Conservation (phyloP, 208 protist genomes). For the Wallacemonas sp. region DNA sequence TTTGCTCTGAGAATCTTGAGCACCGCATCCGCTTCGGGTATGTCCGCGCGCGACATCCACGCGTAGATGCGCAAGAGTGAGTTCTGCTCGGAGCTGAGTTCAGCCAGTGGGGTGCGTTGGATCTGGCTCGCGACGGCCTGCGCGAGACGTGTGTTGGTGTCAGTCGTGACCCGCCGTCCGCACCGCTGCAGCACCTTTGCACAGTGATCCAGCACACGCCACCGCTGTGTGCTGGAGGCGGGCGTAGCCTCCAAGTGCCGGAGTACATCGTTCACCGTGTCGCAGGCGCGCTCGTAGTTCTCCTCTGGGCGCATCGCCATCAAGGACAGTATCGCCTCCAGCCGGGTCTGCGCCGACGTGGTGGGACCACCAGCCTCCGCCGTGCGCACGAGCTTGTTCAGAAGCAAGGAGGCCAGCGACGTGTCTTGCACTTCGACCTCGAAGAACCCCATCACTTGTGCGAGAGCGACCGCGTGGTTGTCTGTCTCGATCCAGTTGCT, state of each 20-base stretch:
- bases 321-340: constrained; percentile 42
- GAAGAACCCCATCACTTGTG: constrained; percentile 77
- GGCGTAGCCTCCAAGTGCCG: constrained; percentile 17
- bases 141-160: constrained; percentile 61
- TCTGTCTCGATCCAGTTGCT: constrained; percentile 74
- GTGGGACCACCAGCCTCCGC: constrained; percentile 37
- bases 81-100: constrained; percentile 31
- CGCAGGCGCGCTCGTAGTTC: constrained; percentile 73
- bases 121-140: constrained; percentile 38
- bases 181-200: constrained; percentile 80
- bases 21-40: constrained; percentile 46
- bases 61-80: constrained; percentile 68
- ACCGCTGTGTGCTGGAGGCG: background rate
- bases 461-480: constrained; percentile 66
- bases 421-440: constrained; percentile 68
- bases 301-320: constrained; percentile 51
- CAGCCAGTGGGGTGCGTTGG: constrained; percentile 27
- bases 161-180: constrained; percentile 52
- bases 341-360: constrained; percentile 14
- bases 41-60: constrained; percentile 79
- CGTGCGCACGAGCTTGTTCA: constrained; percentile 59
- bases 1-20: constrained; percentile 61
- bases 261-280: constrained; percentile 51
- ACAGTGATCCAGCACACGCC: constrained; percentile 38
- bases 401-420: constrained; percentile 51